Base-by-base conservation (phyloP, 2,329 filamentous ascomycete species). In the Macrophomina pseudophaseolina region DNA sequence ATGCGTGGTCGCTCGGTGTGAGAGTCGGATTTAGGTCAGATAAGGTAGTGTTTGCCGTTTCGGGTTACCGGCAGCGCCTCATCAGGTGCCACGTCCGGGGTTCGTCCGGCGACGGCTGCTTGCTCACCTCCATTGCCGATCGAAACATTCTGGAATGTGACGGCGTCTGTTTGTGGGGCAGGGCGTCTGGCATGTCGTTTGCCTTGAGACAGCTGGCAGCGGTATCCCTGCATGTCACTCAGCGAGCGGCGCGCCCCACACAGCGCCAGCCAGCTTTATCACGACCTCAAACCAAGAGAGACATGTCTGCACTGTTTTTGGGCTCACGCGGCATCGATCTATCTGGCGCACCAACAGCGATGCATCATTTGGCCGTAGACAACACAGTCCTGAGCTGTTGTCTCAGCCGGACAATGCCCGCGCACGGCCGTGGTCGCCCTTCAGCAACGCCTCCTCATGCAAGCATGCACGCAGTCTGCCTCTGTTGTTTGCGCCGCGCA, bases 381-480 rank as follows among this genome's bases (percentile, higher is more conserved):
- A 58, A 44, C 54, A 30, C 12, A n/a, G 38, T n/a, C 42, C 42
- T 14, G 42, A 4, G 12, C 23, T 23, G 35, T 30, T 58, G 54
- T 59, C 40, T 59, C 28, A 46, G 54, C 30, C 28, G 28, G 23
- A 52, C 28, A 30, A 52, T 52, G 12, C 38, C 23, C 16, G 54
- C 23, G 40, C 40, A 44, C 6, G 54, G 18, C 28, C 54, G 38
- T 18, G 33, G 38, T 46, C 54, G 2, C 16, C 42, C 42, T n/a
- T n/a, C 40, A 0, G 28, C 14, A 1, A 44, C 18, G 23, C 4
- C 4, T 2, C 12, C 28, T 16, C 14, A 7, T 28, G 35, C 54
- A 58, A 52, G 28, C 49, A 23, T 44, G 54, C 54, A 33, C 18
- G 23, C 38, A 16, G 54, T 33, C n/a, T n/a, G 54, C 46, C 46